phyloP scores from a whole-genome alignment of 306 rosid genomes.

The Inga oerstediana region DNA sequence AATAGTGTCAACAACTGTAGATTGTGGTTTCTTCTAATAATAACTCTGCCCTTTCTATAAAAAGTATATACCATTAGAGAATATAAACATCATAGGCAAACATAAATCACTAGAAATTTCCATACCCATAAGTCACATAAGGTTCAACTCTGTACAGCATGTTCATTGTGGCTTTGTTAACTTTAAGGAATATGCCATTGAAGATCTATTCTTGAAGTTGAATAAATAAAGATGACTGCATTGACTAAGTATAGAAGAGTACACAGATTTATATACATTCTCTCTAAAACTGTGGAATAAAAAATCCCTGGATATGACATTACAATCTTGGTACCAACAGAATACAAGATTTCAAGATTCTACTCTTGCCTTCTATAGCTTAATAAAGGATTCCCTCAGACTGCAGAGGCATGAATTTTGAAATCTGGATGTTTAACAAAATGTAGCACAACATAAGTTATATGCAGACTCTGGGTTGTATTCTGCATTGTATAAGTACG shows the following conservation, averaged over 20 bases:
- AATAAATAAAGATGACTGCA: not conserved
- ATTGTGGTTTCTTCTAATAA: too few relatives aligned
- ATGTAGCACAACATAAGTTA: not conserved
- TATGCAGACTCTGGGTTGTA: conserved; percentile 65
- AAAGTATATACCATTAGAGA: not conserved
- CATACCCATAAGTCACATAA: conserved; percentile 83
- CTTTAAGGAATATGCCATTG: conserved; percentile 89
- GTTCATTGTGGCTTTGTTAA: conserved; percentile 88
- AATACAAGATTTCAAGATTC: not conserved
- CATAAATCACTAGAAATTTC: not conserved
- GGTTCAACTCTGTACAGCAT: conserved; percentile 95
- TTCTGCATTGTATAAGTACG: conserved; percentile 68
- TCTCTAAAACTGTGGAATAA: not conserved
- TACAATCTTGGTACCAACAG: not conserved
- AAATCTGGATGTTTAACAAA: not conserved
- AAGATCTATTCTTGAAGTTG: conserved; percentile 59
- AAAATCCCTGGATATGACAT: not conserved
- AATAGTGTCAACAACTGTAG: too few relatives aligned
- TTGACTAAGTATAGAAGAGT: not conserved
- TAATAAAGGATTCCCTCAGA: not conserved
- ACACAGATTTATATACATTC: not conserved
- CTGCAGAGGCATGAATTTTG: not conserved
- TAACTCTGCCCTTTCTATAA: too few relatives aligned
- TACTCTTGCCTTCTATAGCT: not conserved
- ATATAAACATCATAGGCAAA: not conserved